Evolutionary conservation across 2,329 filamentous ascomycete genomes (phyloP), one percentile per base, ranked within the genome.

Genomic region (Ceratocystis albifundus): DNA sequence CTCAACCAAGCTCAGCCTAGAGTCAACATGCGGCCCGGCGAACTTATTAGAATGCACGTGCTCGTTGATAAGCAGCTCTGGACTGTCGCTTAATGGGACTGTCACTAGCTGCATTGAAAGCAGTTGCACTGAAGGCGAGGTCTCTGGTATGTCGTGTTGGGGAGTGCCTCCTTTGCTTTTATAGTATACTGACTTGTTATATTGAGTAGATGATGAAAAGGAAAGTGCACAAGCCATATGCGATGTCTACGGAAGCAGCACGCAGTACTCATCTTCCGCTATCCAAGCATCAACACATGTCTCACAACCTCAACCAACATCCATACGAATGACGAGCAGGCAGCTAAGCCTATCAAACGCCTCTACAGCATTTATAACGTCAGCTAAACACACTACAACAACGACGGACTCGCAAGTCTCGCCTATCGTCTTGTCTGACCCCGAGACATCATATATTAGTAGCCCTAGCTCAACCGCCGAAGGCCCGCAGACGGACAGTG

Each of bases 381-480:
- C 67, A 1, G 62, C 66, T 30, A 66, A 64, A 17, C 68, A 44
- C 12, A 48, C 61, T 20, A 61, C 62, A 68, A 44, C 55, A 41
- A 17, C 65, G 41, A 17, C 65, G 22, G 32, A 12, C 50, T 8
- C 36, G 20, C 30, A 68, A 61, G 61, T n/a, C n/a, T 28, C 53
- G n/a, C 6, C n/a, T 15, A 66, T 48, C 28, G 36, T 12, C 20
- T 44, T 64, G 25, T 59, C 61, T n/a, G 36, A 59, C 10, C 55
- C 36, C n/a, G n/a, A 41, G 25, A 55, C 57, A 30, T 61, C 50
- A 4, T 1, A 61, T 62, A n/a, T 70, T 70, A 4, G 61, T 67
- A 12, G 68, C 67, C 22, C 50, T 64, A 36, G 70, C 68, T 10
- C 65, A 44, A 66, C 65, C 61, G 20, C 70, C 62, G 45, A 68